These are phyloP conservation scores for Entoloma clypeatum DNA, from an alignment of 1,284 basidiomycete species.

Conservation along the genomic window DNA sequence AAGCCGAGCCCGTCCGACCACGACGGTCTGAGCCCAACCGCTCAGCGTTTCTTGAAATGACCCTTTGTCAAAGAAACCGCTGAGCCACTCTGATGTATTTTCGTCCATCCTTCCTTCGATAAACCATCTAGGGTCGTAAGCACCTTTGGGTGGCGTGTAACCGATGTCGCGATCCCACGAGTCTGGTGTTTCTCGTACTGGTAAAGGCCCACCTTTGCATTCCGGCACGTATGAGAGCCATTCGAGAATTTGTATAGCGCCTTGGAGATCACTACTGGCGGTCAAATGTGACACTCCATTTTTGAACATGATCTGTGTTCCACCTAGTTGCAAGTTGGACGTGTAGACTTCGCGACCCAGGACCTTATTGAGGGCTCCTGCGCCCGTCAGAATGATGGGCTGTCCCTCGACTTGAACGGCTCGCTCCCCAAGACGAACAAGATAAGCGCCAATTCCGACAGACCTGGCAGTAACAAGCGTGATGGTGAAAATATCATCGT, in stretches of 20 bases:
- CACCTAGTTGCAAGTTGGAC: constrained; percentile 97
- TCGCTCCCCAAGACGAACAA: constrained; percentile 96
- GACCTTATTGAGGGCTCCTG: constrained; percentile 97
- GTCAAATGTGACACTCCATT: constrained; percentile 98
- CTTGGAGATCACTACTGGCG: constrained; percentile 92
- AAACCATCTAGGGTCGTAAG: constrained; percentile 98
- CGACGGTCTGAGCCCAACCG: constrained; percentile 98
- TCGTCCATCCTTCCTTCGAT: constrained; percentile 92
- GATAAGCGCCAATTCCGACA: constrained; percentile 98
- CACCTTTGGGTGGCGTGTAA: constrained; percentile 89
- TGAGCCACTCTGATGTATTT: constrained; percentile 67
- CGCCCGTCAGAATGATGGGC: constrained; percentile 98
- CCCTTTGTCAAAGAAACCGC: constrained; percentile 95
- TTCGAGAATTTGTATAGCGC: constrained; percentile 87
- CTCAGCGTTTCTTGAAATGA: constrained; percentile 96
- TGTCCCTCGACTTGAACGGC: constrained; percentile 99
- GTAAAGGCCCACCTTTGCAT: constrained; percentile 72
- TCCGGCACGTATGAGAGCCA: constrained; percentile 96
- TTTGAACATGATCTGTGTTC: constrained; percentile 99
- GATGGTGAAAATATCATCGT: constrained; percentile 99
- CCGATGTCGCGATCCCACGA: constrained; percentile 91
- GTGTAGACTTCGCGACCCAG: constrained; percentile 99
- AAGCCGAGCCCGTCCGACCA: constrained; percentile 92
- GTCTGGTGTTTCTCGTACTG: constrained; percentile 71
- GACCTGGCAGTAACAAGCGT: constrained; percentile 98